These are phyloP conservation scores for Mycena capillaripes DNA, from an alignment of 768 basidiomycete genomes.

Conservation along the genomic window DNA sequence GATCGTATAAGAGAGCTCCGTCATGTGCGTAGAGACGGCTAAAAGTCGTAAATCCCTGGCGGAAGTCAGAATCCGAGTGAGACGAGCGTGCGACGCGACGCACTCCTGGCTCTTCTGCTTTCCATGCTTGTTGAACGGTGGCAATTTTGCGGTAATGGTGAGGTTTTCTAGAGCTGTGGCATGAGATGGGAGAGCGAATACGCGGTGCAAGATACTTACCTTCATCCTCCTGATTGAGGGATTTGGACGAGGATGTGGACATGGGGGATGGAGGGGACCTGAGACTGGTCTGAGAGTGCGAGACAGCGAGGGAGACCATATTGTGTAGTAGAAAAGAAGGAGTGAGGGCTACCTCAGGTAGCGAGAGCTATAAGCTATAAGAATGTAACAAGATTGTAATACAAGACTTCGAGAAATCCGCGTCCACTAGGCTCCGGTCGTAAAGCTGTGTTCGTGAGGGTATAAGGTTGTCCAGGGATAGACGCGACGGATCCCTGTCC, in stretches of 20 bases:
- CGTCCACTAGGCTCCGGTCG: constrained; percentile 36
- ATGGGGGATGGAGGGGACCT: constrained; percentile 54
- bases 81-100: constrained; percentile 50
- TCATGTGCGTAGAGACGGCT: constrained; percentile 87
- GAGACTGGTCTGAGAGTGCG: constrained; percentile 52
- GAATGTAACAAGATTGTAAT: constrained; percentile 32
- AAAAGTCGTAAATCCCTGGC: constrained; percentile 80
- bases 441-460: constrained; percentile 36
- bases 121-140: constrained; percentile 60
- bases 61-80: constrained; percentile 36
- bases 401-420: constrained; percentile 37
- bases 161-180: constrained; percentile 68
- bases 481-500: constrained; percentile 36
- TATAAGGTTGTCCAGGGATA: constrained; percentile 37
- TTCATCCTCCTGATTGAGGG: constrained; percentile 73
- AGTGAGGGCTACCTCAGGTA: constrained; percentile 34
- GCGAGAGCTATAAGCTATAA: constrained; percentile 34
- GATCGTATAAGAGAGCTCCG: constrained; percentile 87
- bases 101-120: constrained; percentile 79
- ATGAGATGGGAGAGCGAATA: constrained; percentile 31
- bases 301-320: constrained; percentile 53
- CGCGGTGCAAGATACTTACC: constrained; percentile 56
- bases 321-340: constrained; percentile 32
- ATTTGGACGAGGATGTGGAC: constrained; percentile 68
- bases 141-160: constrained; percentile 74